A percentile compares a stretch with the other conserved stretches of the same genome.
phyloP scores from a whole-genome alignment of 495 filamentous ascomycete genomes.

The Aspergillus ellipticus region DNA sequence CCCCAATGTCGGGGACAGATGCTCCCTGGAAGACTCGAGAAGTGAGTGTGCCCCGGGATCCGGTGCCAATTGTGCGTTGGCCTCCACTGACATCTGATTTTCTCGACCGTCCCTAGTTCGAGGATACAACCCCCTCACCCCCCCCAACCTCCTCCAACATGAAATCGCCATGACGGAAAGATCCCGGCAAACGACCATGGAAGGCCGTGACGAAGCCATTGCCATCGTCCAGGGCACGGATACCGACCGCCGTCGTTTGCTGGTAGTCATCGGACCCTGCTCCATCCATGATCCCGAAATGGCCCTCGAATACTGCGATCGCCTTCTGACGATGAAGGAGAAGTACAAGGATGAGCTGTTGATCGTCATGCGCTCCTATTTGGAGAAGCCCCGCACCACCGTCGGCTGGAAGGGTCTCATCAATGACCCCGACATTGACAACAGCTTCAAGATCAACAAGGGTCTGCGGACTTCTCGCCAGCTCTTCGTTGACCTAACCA shows the following conservation, averaged over 20 bases:
- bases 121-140: slow-evolving; percentile 89
- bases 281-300: slow-evolving; percentile 94
- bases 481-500: slow-evolving; percentile 91
- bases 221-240: slow-evolving; percentile 78
- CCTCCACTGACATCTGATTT: slow-evolving; percentile 6
- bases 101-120: slow-evolving; percentile 52
- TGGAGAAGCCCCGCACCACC: slow-evolving; percentile 97
- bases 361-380: slow-evolving; percentile 97
- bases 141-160: slow-evolving; percentile 92
- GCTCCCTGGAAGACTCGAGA: slow-evolving; percentile 82
- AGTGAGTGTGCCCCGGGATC: slow-evolving; percentile 50
- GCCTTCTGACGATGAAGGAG: slow-evolving; percentile 74
- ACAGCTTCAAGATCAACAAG: slow-evolving; percentile 99
- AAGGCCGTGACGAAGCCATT: slow-evolving; percentile 76
- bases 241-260: slow-evolving; percentile 62
- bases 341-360: slow-evolving; percentile 87
- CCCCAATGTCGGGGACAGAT: slow-evolving; percentile 78
- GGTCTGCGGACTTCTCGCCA: slow-evolving; percentile 82
- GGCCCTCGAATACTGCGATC: slow-evolving; percentile 90
- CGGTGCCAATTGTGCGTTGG: slow-evolving; percentile 3
- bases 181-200: slow-evolving; percentile 75
- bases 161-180: slow-evolving; percentile 79
- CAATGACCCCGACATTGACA: slow-evolving; percentile 98
- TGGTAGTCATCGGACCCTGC: slow-evolving; percentile 95
- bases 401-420: slow-evolving; percentile 99